A percentile compares a stretch with the other conserved stretches of the same genome.
Conservation (phyloP, 148 eudicot genomes). For the Mesembryanthemum crystallinum region DNA sequence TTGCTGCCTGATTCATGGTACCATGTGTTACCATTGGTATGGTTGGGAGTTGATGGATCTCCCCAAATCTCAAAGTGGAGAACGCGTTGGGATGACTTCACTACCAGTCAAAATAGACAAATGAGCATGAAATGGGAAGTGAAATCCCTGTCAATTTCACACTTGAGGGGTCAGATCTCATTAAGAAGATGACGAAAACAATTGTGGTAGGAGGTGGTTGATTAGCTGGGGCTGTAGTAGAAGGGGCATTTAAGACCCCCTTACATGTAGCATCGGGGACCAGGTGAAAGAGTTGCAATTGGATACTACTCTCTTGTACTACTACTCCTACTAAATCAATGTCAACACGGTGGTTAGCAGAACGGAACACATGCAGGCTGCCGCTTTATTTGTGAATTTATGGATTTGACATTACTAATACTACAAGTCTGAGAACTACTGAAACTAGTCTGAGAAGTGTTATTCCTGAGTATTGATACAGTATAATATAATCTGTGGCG, state of each 20-base stretch:
- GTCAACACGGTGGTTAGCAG: too few relatives aligned
- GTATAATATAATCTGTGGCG: too few relatives aligned
- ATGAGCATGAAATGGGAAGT: background rate
- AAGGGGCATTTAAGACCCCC: conserved; percentile 16
- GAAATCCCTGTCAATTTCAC: background rate
- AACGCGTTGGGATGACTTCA: background rate
- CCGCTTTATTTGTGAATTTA: too few relatives aligned
- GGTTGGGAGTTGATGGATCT: too few relatives aligned
- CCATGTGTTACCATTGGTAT: too few relatives aligned
- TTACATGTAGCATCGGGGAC: background rate
- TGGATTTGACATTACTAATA: too few relatives aligned
- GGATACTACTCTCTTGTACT: background rate
- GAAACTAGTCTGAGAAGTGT: background rate
- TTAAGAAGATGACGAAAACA: conserved; percentile 6
- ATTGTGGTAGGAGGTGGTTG: conserved; percentile 8
- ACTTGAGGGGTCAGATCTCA: conserved; percentile 8
- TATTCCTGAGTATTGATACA: background rate
- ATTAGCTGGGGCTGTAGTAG: conserved; percentile 10
- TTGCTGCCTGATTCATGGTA: too few relatives aligned
- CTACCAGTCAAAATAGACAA: too few relatives aligned
- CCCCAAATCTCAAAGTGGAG: too few relatives aligned
- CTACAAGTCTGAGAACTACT: too few relatives aligned
- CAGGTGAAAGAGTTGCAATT: background rate
- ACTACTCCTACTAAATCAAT: background rate
- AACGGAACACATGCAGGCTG: too few relatives aligned